Percentiles rank a stretch among this genome's conserved stretches.
These are phyloP conservation scores for Globisporangium polare DNA, from an alignment of 352 stramenopile genomes.

Conservation along the genomic window DNA sequence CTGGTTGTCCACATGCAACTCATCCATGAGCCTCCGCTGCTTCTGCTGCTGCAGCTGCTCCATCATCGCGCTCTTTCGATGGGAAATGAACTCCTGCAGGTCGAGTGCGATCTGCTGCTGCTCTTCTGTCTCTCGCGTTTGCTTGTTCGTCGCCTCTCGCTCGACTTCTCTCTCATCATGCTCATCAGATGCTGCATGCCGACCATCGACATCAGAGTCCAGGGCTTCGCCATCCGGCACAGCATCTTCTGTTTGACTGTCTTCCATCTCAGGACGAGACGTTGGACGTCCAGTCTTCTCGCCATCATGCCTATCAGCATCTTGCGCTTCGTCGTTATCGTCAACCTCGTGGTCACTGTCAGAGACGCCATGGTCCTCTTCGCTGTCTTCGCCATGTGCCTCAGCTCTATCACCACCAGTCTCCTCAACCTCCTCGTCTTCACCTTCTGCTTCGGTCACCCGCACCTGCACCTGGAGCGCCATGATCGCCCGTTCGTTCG, in stretches of 20 bases:
- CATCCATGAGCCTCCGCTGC: not conserved
- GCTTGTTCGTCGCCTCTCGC: not conserved
- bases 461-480: constrained; percentile 29
- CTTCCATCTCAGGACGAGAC: constrained; percentile 11
- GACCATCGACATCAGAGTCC: not conserved
- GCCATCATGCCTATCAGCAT: not conserved
- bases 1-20: not conserved
- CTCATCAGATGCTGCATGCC: not conserved
- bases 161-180: not conserved
- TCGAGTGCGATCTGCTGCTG: constrained; percentile 23
- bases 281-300: not conserved
- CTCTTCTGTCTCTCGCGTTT: not conserved
- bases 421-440: not conserved
- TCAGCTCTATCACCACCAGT: not conserved
- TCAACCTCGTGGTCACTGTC: constrained; percentile 2
- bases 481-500: constrained; percentile 50
- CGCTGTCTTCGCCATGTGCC: not conserved
- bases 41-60: constrained; percentile 36
- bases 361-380: not conserved
- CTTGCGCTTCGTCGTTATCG: not conserved
- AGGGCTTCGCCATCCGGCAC: not conserved
- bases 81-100: constrained; percentile 36
- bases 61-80: constrained; percentile 30
- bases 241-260: not conserved
- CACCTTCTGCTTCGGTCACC: not conserved